Base-by-base conservation (phyloP, 2,329 filamentous ascomycete species). In the Sporothrix brasiliensis region DNA sequence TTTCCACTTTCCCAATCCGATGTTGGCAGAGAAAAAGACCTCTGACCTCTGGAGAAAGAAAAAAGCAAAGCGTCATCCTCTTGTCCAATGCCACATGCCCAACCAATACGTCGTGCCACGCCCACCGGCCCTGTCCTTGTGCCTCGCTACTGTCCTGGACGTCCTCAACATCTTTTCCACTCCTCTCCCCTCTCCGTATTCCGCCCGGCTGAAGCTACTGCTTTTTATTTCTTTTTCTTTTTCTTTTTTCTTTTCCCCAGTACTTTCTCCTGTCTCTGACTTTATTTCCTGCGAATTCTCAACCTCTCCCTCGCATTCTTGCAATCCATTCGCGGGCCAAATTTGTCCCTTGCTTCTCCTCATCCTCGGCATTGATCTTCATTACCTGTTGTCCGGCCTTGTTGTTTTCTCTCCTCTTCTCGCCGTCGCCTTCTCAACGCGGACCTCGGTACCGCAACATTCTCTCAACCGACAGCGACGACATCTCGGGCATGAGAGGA, bases 331-430 rank as follows among this genome's bases (percentile, higher is more conserved):
- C 56, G 34, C 5, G 34, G 50, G n/a, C 60, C 39, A 47, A 41
- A 21, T 27, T 63, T 34, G 56, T 44, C 39, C 44, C 44, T 49
- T 24, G 47, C 63, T 39, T 27, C 47, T 66, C 47, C 63, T 65
- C 61, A 63, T 63, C 61, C 61, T 41, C 63, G 63, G 63, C 63
- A 66, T 66, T 65, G 63, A 66, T 66, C 63, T 66, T 24, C 47
- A 52, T 39, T 66, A 47, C 21, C 63, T 27, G 34, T 24, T 53
- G 63, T 39, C 63, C 63, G 53, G 63, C 63, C 63, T 53, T 21
- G 24, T 66, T 52, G 30, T 52, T 66, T 50, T 6, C 41, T 54
- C 65, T 50, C n/a, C 27, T 53, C 30, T 21, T 39, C n/a, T 44
- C 39, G 14, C 58, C 24, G 19, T n/a, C 56, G 16, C 14, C 14